Percentiles rank a stretch among this genome's conserved stretches.
Conservation (phyloP, 805 yeast genomes). For the Nakazawaea anatomiae region DNA sequence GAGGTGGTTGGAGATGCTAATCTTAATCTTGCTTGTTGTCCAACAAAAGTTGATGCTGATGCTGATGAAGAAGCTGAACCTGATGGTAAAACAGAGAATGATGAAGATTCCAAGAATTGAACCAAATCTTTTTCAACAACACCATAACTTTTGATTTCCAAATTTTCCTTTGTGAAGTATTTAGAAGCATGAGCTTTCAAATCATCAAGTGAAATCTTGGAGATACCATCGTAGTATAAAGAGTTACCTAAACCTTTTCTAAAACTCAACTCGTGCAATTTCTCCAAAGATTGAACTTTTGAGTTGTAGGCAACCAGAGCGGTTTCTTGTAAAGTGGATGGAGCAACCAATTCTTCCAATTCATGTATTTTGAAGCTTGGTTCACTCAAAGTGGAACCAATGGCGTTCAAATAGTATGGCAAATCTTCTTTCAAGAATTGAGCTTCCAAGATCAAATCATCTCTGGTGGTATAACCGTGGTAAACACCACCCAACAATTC, state of each 20-base stretch:
- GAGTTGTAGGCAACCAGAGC: constrained; percentile 46
- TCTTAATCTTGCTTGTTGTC: constrained; percentile 67
- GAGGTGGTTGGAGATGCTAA: constrained; percentile 51
- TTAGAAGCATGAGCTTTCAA: constrained; percentile 60
- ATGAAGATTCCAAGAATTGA: constrained; percentile 60
- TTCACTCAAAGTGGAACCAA: constrained; percentile 67
- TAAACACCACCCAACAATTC: constrained; percentile 89
- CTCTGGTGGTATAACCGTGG: constrained; percentile 67
- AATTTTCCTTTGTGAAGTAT: constrained; percentile 64
- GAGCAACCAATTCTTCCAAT: constrained; percentile 73
- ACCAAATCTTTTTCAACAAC: constrained; percentile 66
- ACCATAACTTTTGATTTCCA: constrained; percentile 69
- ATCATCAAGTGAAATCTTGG: constrained; percentile 53
- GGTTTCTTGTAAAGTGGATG: constrained; percentile 65
- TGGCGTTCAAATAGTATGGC: constrained; percentile 85
- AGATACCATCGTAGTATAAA: constrained; percentile 62
- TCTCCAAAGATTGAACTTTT: constrained; percentile 62
- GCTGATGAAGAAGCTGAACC: constrained; percentile 45
- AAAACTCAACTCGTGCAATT: constrained; percentile 75
- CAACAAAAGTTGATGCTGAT: constrained; percentile 42
- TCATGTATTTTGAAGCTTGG: constrained; percentile 81
- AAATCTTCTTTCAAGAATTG: constrained; percentile 80
- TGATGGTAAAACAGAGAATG: constrained; percentile 55
- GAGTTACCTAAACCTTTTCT: constrained; percentile 87
- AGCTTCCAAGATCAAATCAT: constrained; percentile 73